Conservation (phyloP, 1,284 basidiomycete species). For the Malassezia dermatis region DNA sequence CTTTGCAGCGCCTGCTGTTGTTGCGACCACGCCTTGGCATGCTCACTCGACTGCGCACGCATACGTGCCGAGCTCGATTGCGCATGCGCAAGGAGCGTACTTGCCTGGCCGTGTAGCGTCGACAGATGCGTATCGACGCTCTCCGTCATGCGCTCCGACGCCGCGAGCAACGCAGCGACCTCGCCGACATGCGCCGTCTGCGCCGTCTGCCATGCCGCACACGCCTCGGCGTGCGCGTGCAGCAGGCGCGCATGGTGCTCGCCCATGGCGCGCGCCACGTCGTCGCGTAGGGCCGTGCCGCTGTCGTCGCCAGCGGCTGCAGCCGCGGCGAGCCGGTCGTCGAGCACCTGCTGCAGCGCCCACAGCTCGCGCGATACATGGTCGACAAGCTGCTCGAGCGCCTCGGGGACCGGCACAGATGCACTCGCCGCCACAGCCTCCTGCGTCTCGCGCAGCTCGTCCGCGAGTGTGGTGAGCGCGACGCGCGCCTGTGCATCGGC, state of each 20-base stretch:
- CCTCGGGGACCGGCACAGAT: neutral
- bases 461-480: neutral
- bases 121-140: neutral
- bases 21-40: neutral
- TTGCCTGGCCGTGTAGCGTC: neutral
- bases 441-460: neutral
- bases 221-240: neutral
- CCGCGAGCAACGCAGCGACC: neutral
- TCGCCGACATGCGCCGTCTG: neutral
- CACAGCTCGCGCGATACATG: neutral
- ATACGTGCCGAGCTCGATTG: neutral
- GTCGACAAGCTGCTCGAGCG: neutral
- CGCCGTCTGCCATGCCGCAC: neutral
- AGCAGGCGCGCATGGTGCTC: neutral
- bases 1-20: neutral
- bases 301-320: neutral
- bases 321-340: neutral
- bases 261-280: neutral
- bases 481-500: slow-evolving; percentile 2
- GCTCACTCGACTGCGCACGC: neutral
- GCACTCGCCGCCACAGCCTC: neutral
- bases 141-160: neutral
- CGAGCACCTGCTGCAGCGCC: neutral
- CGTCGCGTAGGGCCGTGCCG: neutral
- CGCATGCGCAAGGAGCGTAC: neutral